Conservation (phyloP, 257 asterid species). For the Solanum piurae region DNA sequence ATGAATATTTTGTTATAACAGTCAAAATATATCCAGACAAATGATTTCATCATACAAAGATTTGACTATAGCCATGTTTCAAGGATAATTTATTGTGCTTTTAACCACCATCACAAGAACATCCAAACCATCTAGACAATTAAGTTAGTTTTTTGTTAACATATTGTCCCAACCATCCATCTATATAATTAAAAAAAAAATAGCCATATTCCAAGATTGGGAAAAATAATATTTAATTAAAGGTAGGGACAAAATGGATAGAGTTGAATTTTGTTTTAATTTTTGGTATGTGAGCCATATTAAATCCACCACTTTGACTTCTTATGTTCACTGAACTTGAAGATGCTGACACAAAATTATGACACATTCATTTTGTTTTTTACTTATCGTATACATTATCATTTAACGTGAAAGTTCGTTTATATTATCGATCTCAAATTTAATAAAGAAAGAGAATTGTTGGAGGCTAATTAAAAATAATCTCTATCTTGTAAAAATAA, state of each 20-base stretch:
- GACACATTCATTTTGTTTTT: background rate
- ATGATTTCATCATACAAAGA: background rate
- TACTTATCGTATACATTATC: background rate
- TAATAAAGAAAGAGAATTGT: fast-evolving
- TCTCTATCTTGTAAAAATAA: background rate
- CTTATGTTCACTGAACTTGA: background rate
- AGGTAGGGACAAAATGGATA: background rate
- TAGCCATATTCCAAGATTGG: background rate
- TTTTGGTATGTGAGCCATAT: background rate
- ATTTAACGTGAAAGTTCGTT: background rate
- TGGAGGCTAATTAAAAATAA: background rate
- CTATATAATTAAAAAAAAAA: background rate
- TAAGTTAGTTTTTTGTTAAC: background rate
- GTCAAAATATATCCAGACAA: background rate
- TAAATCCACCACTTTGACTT: background rate
- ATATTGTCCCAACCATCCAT: background rate
- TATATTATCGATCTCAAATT: background rate
- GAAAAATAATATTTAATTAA: background rate
- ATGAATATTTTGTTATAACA: background rate
- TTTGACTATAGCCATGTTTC: background rate
- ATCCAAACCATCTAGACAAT: background rate
- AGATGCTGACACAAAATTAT: background rate
- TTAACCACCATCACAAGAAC: background rate
- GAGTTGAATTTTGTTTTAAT: background rate
- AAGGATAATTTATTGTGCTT: background rate